A percentile compares a stretch with the other conserved stretches of the same genome.
Conservation (phyloP, 177 flowering plant species). For the Vitis hybrid region DNA sequence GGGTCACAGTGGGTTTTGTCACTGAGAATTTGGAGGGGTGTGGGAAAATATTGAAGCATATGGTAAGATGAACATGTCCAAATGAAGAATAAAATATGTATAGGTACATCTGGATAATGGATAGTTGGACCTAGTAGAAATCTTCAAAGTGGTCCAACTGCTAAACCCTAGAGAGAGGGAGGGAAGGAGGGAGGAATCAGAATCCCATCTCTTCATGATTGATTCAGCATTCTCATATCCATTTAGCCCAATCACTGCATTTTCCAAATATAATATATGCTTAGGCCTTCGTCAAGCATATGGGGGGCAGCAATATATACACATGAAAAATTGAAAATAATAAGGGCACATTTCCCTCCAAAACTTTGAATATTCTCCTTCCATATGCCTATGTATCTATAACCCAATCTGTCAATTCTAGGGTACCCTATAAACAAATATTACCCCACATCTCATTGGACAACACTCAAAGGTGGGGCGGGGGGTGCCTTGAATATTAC, state of each 20-base stretch:
- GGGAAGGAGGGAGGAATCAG: constrained; percentile 29
- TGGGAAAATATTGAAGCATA: background rate
- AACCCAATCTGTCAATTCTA: too few species aligned
- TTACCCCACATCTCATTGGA: too few species aligned
- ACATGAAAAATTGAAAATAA: background rate
- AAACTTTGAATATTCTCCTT: background rate
- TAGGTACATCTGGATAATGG: background rate
- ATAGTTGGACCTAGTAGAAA: background rate
- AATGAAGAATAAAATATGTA: too few species aligned
- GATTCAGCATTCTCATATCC: constrained; percentile 39
- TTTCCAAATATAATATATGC: constrained; percentile 5
- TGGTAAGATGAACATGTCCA: too few species aligned
- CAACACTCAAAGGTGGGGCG: too few species aligned
- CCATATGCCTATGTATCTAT: background rate
- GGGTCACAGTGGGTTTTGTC: background rate
- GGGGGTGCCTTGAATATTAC: too few species aligned
- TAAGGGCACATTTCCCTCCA: constrained; percentile 7
- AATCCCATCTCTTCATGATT: constrained; percentile 46
- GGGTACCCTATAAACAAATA: too few species aligned
- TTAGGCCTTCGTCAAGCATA: background rate
- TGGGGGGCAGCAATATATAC: background rate
- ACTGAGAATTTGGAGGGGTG: background rate
- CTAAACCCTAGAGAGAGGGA: background rate
- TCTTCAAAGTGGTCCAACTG: constrained; percentile 30
- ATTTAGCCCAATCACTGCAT: constrained; percentile 19